Percentiles rank a stretch among this genome's conserved stretches.
phyloP scores from a whole-genome alignment of 2,329 filamentous ascomycete genomes.

The Penicillium palitans region DNA sequence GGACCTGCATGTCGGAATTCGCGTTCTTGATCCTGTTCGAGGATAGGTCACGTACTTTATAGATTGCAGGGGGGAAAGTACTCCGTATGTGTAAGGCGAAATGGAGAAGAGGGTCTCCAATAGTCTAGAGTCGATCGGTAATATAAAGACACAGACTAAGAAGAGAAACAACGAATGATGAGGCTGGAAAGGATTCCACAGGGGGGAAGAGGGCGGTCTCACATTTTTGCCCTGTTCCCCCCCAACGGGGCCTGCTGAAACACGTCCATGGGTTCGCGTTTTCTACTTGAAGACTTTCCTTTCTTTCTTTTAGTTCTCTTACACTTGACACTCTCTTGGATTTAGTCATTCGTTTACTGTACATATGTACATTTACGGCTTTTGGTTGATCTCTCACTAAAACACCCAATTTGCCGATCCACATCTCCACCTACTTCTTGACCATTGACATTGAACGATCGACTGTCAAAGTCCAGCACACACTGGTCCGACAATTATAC shows the following conservation, averaged over 20 bases:
- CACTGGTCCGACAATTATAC: constrained; percentile 2
- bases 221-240: constrained; percentile 22
- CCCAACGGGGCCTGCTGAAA: constrained; percentile 24
- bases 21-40: neutral
- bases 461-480: neutral
- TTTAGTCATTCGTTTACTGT: constrained; percentile 6
- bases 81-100: neutral
- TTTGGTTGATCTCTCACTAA: neutral
- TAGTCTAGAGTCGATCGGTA: constrained; percentile 3
- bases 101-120: neutral
- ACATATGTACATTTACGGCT: neutral
- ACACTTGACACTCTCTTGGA: neutral
- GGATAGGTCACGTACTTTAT: neutral
- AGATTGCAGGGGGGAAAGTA: neutral
- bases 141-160: constrained; percentile 3
- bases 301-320: neutral
- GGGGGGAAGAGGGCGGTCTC: constrained; percentile 20
- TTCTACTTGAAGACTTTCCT: neutral
- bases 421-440: constrained; percentile 6
- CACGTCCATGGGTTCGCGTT: constrained; percentile 6
- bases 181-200: constrained; percentile 5
- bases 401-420: constrained; percentile 7
- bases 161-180: neutral
- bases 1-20: constrained; percentile 4
- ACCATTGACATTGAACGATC: constrained; percentile 12